A percentile compares a stretch with the other conserved stretches of the same genome.
These are phyloP conservation scores for Rhynchospora breviuscula DNA, from an alignment of 176 grass and related monocot genomes.

Conservation along the genomic window DNA sequence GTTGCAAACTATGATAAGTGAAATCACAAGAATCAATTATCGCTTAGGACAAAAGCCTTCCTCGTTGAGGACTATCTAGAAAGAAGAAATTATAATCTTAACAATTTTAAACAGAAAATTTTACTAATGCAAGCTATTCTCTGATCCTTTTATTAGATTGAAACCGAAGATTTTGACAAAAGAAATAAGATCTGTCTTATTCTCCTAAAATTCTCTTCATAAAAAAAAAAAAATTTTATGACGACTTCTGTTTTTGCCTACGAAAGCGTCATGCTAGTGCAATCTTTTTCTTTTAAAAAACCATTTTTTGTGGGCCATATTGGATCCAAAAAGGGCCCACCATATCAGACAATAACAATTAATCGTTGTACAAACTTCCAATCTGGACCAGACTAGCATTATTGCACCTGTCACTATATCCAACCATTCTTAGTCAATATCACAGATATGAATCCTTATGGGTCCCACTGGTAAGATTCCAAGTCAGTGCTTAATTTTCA, in stretches of 20 bases:
- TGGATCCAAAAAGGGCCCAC: not conserved
- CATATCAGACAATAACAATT: conserved; percentile 14
- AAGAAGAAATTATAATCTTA: not conserved
- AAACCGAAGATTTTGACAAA: not conserved
- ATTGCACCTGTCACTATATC: conserved; percentile 22
- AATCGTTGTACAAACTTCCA: conserved; percentile 9
- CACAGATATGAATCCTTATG: conserved; percentile 9
- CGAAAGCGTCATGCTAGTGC: not conserved
- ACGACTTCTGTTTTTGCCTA: not conserved
- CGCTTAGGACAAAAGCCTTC: too few relatives aligned
- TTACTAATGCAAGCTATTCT: not conserved
- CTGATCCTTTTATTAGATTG: not conserved
- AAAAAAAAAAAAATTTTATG: not conserved
- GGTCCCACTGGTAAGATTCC: not conserved
- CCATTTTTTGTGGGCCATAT: not conserved
- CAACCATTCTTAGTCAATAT: conserved; percentile 16
- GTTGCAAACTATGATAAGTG: too few relatives aligned
- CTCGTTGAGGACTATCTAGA: not conserved
- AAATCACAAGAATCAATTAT: too few relatives aligned
- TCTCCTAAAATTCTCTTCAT: not conserved
- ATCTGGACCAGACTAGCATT: conserved; percentile 1
- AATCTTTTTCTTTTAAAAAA: not conserved
- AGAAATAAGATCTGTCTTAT: not conserved
- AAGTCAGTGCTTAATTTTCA: conserved; percentile 5
- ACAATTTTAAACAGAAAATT: not conserved